Evolutionary conservation across 192 early-diverging fungal species (phyloP), one percentile per base, ranked within the genome.

Genomic region (Backusella macrospora): DNA sequence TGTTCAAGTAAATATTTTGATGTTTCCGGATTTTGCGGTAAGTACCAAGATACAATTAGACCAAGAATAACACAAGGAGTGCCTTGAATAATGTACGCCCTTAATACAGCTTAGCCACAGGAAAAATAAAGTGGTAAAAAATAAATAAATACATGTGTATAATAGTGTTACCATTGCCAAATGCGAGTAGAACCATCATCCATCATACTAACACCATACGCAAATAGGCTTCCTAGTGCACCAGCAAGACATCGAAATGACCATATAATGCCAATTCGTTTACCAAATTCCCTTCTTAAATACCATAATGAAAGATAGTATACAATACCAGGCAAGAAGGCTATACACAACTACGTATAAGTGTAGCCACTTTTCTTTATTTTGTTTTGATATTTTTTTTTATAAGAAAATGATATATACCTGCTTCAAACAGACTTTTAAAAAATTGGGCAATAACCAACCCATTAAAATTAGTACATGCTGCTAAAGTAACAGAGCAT

Each of bases 21-120:
- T 14, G 77, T 83, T 18, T 73, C 73, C 8, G 86, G 81, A 47
- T 76, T 78, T 59, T 84, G 81, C 45, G 82, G 73, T 55, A 85
- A 43, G 73, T 70, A 85, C 52, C 70, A 71, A 5, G 70, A 48
- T 16, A 79, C 73, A 21, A 80, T n/a, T 14, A 74, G 47, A 49
- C 78, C 77, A 23, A 79, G 39, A 2, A 82, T 9, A 29, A 88
- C 78, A 6, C 87, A 74, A 6, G 86, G 86, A 21, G 88, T 69
- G 8, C 89, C 90, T 62, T 89, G 84, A 13, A 88, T 69, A 66
- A 92, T 81, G 72, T 89, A 91, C 38, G 91, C 78, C 84, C 74
- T 65, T 38, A 23, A 49, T n/a, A 21, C 23, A 46, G 6, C 16
- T n/a, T 47, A 48, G 10, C 13, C 43, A 44, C 29, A 47, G 1